phyloP scores from a whole-genome alignment of 352 stramenopile species.

The Paralagenidium karlingii region DNA sequence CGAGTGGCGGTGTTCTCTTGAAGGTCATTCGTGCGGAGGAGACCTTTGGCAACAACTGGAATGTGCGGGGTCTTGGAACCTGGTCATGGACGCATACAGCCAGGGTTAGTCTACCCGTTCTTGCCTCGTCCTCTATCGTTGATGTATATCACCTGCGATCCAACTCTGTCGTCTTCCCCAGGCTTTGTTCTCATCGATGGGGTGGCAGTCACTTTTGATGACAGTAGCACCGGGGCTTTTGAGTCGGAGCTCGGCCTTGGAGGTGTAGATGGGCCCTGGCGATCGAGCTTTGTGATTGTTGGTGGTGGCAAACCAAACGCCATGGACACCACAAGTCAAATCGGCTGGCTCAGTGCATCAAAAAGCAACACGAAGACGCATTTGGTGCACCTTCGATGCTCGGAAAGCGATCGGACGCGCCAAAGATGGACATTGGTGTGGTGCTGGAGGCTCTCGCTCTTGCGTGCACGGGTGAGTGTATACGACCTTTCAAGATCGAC shows the following conservation, averaged over 20 bases:
- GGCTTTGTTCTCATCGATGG: conserved; percentile 44
- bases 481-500: too few relatives aligned
- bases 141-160: conserved; percentile 30
- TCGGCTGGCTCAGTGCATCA: too few relatives aligned
- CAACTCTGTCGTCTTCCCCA: conserved; percentile 75
- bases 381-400: too few relatives aligned
- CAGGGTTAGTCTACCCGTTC: conserved; percentile 7
- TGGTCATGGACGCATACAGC: conserved; percentile 4
- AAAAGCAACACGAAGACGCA: too few relatives aligned
- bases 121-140: conserved; percentile 2
- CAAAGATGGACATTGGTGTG: too few relatives aligned
- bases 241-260: conserved; percentile 26
- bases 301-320: too few relatives aligned
- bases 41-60: conserved; percentile 47
- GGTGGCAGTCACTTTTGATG: conserved; percentile 58
- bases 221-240: conserved; percentile 54
- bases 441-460: too few relatives aligned
- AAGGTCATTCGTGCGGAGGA: background rate
- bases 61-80: conserved; percentile 32
- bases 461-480: too few relatives aligned
- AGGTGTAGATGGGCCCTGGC: conserved; percentile 61
- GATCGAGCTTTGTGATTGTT: too few relatives aligned
- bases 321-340: too few relatives aligned
- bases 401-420: too few relatives aligned
- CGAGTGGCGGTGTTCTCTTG: background rate